Conservation (phyloP, 2,329 filamentous ascomycete species). For the Hansfordia pulvinata region DNA sequence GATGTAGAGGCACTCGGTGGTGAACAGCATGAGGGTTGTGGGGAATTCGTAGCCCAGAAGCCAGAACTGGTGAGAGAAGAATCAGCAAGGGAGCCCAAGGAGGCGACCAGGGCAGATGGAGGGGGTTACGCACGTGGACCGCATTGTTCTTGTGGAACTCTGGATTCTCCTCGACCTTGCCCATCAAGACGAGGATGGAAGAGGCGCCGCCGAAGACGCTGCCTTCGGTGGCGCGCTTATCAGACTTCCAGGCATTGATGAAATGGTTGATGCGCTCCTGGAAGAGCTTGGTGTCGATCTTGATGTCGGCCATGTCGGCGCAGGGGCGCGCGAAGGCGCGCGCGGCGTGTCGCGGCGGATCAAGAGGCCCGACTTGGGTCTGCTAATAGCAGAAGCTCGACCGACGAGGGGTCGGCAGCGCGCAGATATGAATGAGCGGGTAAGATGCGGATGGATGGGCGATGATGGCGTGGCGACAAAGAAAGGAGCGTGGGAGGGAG, state of each 20-base stretch:
- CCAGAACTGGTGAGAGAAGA: constrained; percentile 68
- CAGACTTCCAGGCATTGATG: constrained; percentile 86
- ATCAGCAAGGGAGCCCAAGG: constrained; percentile 8
- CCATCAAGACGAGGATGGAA: constrained; percentile 83
- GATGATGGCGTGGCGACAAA: no score
- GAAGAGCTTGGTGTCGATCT: constrained; percentile 88
- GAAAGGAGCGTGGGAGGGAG: no score
- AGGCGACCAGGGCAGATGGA: constrained; percentile 1
- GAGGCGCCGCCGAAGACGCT: constrained; percentile 72
- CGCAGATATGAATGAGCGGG: no score
- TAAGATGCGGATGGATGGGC: no score
- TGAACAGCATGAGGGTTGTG: constrained; percentile 87
- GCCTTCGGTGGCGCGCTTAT: constrained; percentile 82
- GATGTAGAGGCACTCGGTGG: constrained; percentile 74
- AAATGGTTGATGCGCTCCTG: constrained; percentile 85
- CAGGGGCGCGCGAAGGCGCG: constrained; percentile 25
- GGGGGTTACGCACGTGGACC: constrained; percentile 59
- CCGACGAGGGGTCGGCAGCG: no score
- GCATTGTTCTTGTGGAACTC: constrained; percentile 94
- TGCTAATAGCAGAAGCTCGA: no score
- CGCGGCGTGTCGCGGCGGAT: constrained; percentile 41
- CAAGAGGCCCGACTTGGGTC: no score
- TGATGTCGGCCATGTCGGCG: constrained; percentile 63
- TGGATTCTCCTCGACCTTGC: constrained; percentile 81
- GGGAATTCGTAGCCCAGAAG: constrained; percentile 97